phyloP scores from a whole-genome alignment of 2,329 filamentous ascomycete genomes.

The Penicillium hordei region DNA sequence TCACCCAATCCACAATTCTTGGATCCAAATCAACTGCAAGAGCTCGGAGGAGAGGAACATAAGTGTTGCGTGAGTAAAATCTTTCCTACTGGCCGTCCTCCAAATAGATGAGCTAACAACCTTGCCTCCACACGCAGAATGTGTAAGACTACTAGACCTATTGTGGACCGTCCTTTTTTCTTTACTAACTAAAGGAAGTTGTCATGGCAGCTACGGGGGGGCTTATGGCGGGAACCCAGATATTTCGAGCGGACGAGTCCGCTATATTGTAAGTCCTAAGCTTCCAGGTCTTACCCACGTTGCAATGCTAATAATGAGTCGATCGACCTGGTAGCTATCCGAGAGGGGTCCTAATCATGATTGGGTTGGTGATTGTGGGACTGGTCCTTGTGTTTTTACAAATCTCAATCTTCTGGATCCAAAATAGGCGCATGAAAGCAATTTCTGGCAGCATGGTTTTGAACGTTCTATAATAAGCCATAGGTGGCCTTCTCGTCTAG shows the following conservation, averaged over 20 bases:
- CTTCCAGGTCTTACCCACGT: not conserved
- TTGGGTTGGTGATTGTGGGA: constrained; percentile 46
- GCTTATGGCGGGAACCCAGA: constrained; percentile 54
- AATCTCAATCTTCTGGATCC: constrained; percentile 7
- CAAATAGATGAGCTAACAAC: constrained; percentile 6
- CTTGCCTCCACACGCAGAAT: constrained; percentile 38
- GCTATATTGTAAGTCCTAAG: constrained; percentile 33
- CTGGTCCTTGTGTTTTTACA: constrained; percentile 46
- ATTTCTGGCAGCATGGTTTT: no score
- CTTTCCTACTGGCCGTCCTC: not conserved
- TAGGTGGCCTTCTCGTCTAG: no score
- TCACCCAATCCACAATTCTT: constrained; percentile 55
- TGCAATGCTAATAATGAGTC: not conserved
- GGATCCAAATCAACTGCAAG: constrained; percentile 54
- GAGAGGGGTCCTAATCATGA: constrained; percentile 48
- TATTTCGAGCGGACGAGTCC: constrained; percentile 48
- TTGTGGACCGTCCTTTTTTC: not conserved
- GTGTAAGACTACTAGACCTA: constrained; percentile 18
- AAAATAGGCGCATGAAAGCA: not conserved
- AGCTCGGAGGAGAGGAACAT: constrained; percentile 51
- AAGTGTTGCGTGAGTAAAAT: constrained; percentile 46
- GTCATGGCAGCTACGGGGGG: constrained; percentile 55
- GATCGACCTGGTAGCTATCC: constrained; percentile 37
- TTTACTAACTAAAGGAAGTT: constrained; percentile 15
- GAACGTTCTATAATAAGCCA: not conserved